Percentiles rank a stretch among this genome's conserved stretches.
These are phyloP conservation scores for Ceratobasidium sp. DNA, from an alignment of 1,284 basidiomycete species.

Conservation along the genomic window DNA sequence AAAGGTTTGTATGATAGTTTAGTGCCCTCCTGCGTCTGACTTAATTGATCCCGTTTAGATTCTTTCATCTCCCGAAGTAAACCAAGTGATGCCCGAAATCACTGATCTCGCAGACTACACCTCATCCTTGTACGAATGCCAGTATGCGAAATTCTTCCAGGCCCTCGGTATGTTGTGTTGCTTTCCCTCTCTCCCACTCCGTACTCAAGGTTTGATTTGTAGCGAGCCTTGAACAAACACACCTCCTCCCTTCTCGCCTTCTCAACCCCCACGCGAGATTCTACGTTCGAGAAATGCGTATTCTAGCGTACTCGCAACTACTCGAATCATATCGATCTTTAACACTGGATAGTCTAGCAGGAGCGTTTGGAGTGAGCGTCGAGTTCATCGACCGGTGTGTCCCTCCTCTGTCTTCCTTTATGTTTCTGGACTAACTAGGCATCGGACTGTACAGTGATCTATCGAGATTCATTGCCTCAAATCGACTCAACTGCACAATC, in stretches of 20 bases:
- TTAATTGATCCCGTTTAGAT: too few relatives aligned
- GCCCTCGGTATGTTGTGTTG: constrained; percentile 73
- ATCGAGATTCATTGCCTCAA: constrained; percentile 91
- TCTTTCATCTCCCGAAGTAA: constrained; percentile 77
- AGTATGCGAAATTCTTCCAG: constrained; percentile 94
- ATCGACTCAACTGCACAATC: constrained; percentile 90
- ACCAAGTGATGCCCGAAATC: constrained; percentile 69
- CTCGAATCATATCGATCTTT: constrained; percentile 92
- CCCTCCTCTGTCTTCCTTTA: constrained; percentile 4
- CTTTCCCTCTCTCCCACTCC: not conserved
- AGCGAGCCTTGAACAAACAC: constrained; percentile 90
- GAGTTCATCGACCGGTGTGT: constrained; percentile 89
- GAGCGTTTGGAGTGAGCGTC: constrained; percentile 91
- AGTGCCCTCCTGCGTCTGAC: too few relatives aligned
- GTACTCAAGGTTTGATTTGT: constrained; percentile 30
- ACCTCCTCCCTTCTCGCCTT: constrained; percentile 87
- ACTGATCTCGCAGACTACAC: constrained; percentile 63
- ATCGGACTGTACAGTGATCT: constrained; percentile 73
- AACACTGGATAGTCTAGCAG: constrained; percentile 87
- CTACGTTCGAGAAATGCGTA: constrained; percentile 97
- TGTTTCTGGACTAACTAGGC: not conserved
- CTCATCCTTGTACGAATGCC: constrained; percentile 85
- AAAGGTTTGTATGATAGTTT: constrained; percentile 69
- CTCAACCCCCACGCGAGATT: constrained; percentile 89
- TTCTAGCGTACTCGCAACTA: constrained; percentile 92